Evolutionary conservation across 257 asterid species (phyloP).

Genomic region (Solanum acaule): DNA sequence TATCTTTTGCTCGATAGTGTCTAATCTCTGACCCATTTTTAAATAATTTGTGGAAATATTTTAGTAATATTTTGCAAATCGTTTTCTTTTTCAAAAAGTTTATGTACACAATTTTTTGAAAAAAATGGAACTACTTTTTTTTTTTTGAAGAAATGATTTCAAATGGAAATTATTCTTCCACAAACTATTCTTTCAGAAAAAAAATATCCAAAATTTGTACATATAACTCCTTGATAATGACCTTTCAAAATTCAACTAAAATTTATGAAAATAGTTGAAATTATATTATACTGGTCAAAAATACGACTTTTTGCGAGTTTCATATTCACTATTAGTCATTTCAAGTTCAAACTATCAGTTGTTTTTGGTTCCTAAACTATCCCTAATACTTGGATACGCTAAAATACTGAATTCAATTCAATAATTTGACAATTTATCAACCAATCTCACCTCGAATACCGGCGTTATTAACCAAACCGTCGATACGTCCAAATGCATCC

Average conservation of each 20-base stretch:
- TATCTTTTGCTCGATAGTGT: background rate
- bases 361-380: background rate
- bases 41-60: background rate
- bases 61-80: background rate
- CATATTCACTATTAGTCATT: background rate
- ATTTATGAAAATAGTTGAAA: too few species aligned
- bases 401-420: background rate
- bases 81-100: background rate
- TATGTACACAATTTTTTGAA: background rate
- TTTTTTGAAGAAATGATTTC: background rate
- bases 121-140: too few species aligned
- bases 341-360: background rate
- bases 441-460: constrained; percentile 44
- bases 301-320: background rate
- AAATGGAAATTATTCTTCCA: background rate
- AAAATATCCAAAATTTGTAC: background rate
- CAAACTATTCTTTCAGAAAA: background rate
- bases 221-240: background rate
- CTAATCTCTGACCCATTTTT: background rate
- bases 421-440: background rate
- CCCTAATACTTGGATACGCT: background rate
- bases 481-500: constrained; percentile 53
- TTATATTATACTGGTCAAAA: background rate
- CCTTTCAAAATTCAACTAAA: background rate
- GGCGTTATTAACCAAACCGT: constrained; percentile 58